Evolutionary conservation across 805 yeast species (phyloP).

Genomic region (Candida endomychidarum): DNA sequence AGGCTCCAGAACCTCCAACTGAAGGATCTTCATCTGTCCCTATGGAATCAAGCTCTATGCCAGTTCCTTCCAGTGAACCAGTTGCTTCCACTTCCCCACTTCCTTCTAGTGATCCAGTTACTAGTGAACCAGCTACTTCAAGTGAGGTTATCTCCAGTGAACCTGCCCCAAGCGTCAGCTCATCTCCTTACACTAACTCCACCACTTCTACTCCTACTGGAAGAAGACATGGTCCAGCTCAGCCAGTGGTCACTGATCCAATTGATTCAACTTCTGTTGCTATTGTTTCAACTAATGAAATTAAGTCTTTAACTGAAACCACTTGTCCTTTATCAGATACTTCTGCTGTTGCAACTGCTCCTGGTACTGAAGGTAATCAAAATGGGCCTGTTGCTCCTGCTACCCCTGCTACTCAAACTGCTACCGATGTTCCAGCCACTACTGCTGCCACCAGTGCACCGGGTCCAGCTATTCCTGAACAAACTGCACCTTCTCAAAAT

Average conservation of each 20-base stretch:
- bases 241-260: too few species aligned
- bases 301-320: too few species aligned
- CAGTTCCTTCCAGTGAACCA: conserved; percentile 2
- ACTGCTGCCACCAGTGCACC: background rate
- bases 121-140: too few species aligned
- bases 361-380: background rate
- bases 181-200: too few species aligned
- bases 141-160: too few species aligned
- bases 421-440: background rate
- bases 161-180: too few species aligned
- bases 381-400: conserved; percentile 8
- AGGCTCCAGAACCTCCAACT: conserved; percentile 18
- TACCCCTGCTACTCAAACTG: conserved; percentile 4
- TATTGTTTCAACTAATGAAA: background rate
- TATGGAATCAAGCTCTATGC: too few species aligned
- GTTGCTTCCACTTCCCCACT: too few species aligned
- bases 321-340: background rate
- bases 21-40: conserved; percentile 12
- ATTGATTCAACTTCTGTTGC: conserved; percentile 2
- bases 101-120: too few species aligned
- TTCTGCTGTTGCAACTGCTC: conserved; percentile 2
- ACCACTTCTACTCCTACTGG: too few species aligned
- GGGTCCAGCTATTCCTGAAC: conserved; percentile 1
- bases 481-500: background rate
- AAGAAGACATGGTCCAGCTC: too few species aligned